Percentiles rank a stretch among this genome's conserved stretches.
Conservation (phyloP, 2,329 filamentous ascomycete species). For the Curvularia spicifera region DNA sequence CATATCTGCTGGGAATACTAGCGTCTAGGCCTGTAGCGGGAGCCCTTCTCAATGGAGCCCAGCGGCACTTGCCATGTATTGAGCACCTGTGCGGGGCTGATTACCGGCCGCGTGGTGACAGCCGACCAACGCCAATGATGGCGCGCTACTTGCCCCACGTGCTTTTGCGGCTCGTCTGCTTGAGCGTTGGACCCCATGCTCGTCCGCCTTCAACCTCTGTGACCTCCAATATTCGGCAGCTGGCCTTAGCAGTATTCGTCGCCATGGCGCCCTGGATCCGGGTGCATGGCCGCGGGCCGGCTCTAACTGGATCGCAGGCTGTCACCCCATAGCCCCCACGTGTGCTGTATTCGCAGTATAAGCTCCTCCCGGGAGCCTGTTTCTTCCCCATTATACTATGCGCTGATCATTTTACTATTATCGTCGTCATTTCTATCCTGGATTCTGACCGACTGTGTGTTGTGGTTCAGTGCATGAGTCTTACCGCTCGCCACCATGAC, state of each 20-base stretch:
- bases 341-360: conserved; percentile 24
- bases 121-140: conserved; percentile 30
- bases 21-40: conserved; percentile 6
- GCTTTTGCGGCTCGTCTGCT: conserved; percentile 23
- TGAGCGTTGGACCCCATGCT: conserved; percentile 16
- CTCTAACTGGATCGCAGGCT: conserved; percentile 18
- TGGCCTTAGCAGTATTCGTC: conserved; percentile 15
- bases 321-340: conserved; percentile 32
- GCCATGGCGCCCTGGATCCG: conserved; percentile 26
- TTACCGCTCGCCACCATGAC: conserved; percentile 30
- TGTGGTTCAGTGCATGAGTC: conserved; percentile 19
- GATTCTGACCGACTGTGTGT: conserved; percentile 1
- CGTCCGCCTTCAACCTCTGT: conserved; percentile 21
- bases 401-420: background rate
- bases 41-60: conserved; percentile 2
- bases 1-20: conserved; percentile 18
- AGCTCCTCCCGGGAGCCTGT: conserved; percentile 25
- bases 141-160: conserved; percentile 32
- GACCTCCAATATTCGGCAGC: conserved; percentile 23
- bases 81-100: conserved; percentile 19
- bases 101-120: conserved; percentile 6
- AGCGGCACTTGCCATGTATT: conserved; percentile 17
- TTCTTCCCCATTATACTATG: conserved; percentile 3
- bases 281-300: conserved; percentile 32
- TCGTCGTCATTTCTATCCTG: background rate